Evolutionary conservation across 768 basidiomycete genomes (phyloP), one percentile per base, ranked within the genome.

Genomic region (Trametes punicea): DNA sequence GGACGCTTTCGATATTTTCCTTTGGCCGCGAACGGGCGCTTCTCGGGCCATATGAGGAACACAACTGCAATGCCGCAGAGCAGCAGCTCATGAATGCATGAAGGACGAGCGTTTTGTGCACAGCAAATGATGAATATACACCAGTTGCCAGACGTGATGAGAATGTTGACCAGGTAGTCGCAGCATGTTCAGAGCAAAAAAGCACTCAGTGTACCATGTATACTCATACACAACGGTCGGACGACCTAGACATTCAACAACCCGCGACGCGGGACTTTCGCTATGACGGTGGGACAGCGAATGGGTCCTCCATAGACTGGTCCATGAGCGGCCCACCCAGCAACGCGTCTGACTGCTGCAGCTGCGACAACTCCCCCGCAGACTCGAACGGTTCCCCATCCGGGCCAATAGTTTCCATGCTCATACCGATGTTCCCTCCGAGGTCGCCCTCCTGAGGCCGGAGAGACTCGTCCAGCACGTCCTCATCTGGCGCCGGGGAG

Each of bases 381-480:
- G 65, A 69, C 59, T 85, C 85, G 41, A 83, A 77, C 8, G 75
- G 73, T 49, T 85, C 70, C 4, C 81, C 85, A 66, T 88, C 87
- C 3, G 87, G 82, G 13, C 80, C 87, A 31, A 90, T 76, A 21
- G 71, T 74, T 16, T 82, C 75, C 65, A 90, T 82, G 58, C 87
- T 84, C 69, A 91, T 69, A 48, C 75, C 78, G 47, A 81, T 78
- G n/a, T 66, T 64, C 20, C 40, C 66, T 68, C 18, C 71, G 71
- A 46, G 63, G 56, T 63, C 73, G 23, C 68, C 72, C 40, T 81
- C 82, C 65, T 84, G 64, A 25, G 74, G 78, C 60, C 84, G 82
- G 51, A 89, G 73, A 7, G 83, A 76, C 27, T 78, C 77, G 52
- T 81, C 82, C 46, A 87, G 67, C 8, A n/a, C n/a, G n/a, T 77